Percentiles rank a stretch among this genome's conserved stretches.
These are phyloP conservation scores for Gaillardinia entomophila DNA, from an alignment of 805 yeast genomes.

Conservation along the genomic window DNA sequence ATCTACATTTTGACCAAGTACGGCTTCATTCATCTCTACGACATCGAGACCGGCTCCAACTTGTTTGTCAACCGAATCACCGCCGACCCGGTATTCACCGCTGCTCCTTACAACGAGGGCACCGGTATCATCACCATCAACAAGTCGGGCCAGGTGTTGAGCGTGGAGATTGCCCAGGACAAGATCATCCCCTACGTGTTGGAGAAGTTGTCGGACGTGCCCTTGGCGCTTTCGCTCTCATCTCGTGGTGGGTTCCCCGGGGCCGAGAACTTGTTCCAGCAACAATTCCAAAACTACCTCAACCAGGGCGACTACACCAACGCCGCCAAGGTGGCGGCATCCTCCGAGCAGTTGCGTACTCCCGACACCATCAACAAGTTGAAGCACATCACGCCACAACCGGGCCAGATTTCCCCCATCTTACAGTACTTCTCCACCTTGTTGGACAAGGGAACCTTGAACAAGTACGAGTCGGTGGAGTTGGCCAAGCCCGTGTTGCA, in stretches of 20 bases:
- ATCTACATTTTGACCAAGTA: conserved; percentile 87
- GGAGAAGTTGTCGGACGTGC: conserved; percentile 78
- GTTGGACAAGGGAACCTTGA: conserved; percentile 87
- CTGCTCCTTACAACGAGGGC: conserved; percentile 61
- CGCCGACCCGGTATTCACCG: conserved; percentile 91
- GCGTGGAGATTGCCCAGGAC: conserved; percentile 81
- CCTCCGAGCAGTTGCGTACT: conserved; percentile 88
- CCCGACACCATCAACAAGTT: conserved; percentile 90
- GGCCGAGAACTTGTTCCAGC: conserved; percentile 85
- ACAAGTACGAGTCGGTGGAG: conserved; percentile 90
- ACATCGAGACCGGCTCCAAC: conserved; percentile 85
- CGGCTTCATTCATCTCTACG: conserved; percentile 95
- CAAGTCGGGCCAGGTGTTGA: conserved; percentile 90
- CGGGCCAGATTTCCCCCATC: conserved; percentile 93
- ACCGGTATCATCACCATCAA: conserved; percentile 91
- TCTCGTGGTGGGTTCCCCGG: conserved; percentile 97
- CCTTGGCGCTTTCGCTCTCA: conserved; percentile 81
- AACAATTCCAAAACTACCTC: conserved; percentile 84
- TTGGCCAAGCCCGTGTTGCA: conserved; percentile 92
- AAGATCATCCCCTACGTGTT: conserved; percentile 86
- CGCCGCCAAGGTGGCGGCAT: conserved; percentile 96
- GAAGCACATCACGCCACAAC: conserved; percentile 84
- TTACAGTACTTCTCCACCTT: conserved; percentile 87
- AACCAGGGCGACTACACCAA: conserved; percentile 80
- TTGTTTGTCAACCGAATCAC: conserved; percentile 95